Conservation (phyloP, 345 rosid species). For the Nephelium lappaceum region DNA sequence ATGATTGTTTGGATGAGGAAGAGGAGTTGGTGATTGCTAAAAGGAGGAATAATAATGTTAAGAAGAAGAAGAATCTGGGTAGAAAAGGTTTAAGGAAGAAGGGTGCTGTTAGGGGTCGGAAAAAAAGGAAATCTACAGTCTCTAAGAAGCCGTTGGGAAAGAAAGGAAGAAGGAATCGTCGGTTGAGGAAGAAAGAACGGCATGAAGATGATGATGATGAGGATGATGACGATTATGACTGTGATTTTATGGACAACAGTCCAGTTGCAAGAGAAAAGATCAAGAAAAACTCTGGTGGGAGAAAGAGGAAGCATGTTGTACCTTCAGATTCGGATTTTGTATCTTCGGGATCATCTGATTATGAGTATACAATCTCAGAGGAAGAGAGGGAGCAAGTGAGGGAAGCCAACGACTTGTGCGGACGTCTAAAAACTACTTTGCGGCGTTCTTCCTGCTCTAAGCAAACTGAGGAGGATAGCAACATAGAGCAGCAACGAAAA, state of each 20-base stretch:
- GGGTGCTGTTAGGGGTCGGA: slow-evolving; percentile 39
- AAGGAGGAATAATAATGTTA: slow-evolving; percentile 37
- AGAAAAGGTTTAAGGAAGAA: slow-evolving; percentile 37
- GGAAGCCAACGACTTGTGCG: slow-evolving; percentile 60
- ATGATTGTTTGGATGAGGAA: slow-evolving; percentile 78
- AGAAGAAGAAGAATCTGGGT: slow-evolving; percentile 31
- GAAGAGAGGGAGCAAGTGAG: slow-evolving; percentile 92
- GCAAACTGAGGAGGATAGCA: slow-evolving; percentile 45
- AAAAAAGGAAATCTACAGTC: slow-evolving; percentile 45
- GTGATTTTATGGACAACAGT: slow-evolving; percentile 48
- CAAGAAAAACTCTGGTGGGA: slow-evolving; percentile 34
- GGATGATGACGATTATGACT: slow-evolving; percentile 46
- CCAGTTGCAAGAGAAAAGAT: slow-evolving; percentile 44
- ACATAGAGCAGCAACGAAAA: slow-evolving; percentile 43
- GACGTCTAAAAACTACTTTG: slow-evolving; percentile 45
- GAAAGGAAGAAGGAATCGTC: slow-evolving; percentile 44
- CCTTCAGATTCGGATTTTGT: slow-evolving; percentile 78
- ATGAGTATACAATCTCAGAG: slow-evolving; percentile 84
- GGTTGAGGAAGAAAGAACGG: slow-evolving; percentile 51
- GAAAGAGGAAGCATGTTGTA: slow-evolving; percentile 47
- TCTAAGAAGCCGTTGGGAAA: slow-evolving; percentile 43
- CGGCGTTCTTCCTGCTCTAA: slow-evolving; percentile 54
- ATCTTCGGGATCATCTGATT: slow-evolving; percentile 65
- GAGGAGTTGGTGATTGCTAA: slow-evolving; percentile 37
- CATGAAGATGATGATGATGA: slow-evolving; percentile 40